Conservation (phyloP, 805 yeast species). For the Candida peoriensis region DNA sequence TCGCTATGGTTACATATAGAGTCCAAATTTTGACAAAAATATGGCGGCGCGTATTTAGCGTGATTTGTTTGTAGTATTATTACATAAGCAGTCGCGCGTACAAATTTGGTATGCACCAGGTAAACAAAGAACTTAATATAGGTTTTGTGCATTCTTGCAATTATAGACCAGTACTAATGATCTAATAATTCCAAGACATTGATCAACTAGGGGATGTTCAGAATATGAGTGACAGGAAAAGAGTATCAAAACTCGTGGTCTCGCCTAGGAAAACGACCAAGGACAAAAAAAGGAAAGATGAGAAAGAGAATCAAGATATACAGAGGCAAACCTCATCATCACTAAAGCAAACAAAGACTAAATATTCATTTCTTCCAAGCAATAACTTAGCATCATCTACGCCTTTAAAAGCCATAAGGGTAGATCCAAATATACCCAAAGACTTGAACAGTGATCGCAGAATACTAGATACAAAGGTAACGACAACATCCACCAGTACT, state of each 20-base stretch:
- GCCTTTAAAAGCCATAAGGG: slow-evolving; percentile 6
- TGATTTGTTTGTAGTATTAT: too few relatives aligned
- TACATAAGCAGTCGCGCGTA: too few relatives aligned
- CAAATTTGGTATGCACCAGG: too few relatives aligned
- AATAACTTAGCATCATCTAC: slow-evolving; percentile 6
- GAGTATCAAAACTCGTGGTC: neutral
- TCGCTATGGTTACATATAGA: too few relatives aligned
- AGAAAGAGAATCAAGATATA: neutral
- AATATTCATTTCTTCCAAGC: slow-evolving; percentile 9
- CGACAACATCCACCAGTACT: too few relatives aligned
- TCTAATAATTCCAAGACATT: too few relatives aligned
- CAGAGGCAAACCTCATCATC: neutral
- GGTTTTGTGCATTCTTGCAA: too few relatives aligned
- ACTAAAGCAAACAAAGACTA: slow-evolving; percentile 5
- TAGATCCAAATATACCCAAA: slow-evolving; percentile 6
- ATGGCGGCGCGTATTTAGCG: too few relatives aligned
- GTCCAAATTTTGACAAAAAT: too few relatives aligned
- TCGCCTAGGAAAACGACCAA: slow-evolving; percentile 1
- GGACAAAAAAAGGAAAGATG: neutral
- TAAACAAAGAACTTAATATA: too few relatives aligned
- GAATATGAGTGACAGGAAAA: slow-evolving; percentile 3
- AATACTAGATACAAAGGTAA: neutral
- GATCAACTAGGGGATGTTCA: too few relatives aligned
- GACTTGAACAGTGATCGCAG: neutral
- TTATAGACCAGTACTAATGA: too few relatives aligned